Evolutionary conservation across 208 protist genomes (phyloP), one percentile per base, ranked within the genome.

Genomic region (Leishmania gerbilli): DNA sequence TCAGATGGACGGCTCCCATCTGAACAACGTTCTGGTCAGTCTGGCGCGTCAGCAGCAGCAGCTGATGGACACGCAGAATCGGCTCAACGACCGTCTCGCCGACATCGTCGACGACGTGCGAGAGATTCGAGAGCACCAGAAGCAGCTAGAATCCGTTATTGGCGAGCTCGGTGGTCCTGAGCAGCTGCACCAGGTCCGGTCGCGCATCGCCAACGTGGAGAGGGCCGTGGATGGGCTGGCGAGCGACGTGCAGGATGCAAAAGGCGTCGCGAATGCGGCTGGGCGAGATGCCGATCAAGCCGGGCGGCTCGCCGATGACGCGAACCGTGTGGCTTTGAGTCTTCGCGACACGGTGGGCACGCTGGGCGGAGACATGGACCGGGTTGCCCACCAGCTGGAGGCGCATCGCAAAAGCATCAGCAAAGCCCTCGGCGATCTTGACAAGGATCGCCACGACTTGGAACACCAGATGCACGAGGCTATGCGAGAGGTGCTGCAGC

Each of bases 1-100:
- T 85, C 90, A 97, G 74, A 91, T 96, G 84, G 94, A 97, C 76
- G 94, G 88, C 71, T 91, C 92, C 8, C 90, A 95, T 71, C 83
- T 97, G 31, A 90, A 93, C 84, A 90, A 87, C 60, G 90, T 95
- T 0, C 87, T 97, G 27, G 88, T 92, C 37, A 84, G 76, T 42
- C 83, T 97, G 6, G 84, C 95, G 21, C 87, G 88, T 1, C 89
- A 94, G 71, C 93, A 95, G 80, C 83, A 83, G 76, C 88, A 91
- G 56, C 65, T 90, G 40, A 75, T 88, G 45, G 86, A 93, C 17
- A 75, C 78, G 42, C 91, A 95, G 74, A 76, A 62, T 31, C 84
- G 88, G 76, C 51, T 87, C 31, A 58, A 42, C 11, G 80, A 90
- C 21, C 91, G 92, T 27, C 53, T 97, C 1, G 72, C 42, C 24